Conservation (phyloP, 1,284 basidiomycete genomes). For the Cystobasidium sp. region DNA sequence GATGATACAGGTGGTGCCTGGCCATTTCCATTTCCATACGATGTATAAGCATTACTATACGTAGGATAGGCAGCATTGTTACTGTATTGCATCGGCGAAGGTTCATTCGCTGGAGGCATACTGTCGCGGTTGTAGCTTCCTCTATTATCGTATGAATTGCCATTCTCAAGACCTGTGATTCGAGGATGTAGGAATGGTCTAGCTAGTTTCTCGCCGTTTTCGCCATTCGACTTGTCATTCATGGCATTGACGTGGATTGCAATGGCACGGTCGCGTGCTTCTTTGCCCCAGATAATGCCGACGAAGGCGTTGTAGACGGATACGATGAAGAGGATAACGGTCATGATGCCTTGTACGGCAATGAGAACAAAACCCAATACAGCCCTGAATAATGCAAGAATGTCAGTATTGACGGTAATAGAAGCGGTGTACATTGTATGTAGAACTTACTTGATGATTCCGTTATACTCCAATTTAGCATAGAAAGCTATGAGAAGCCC, state of each 20-base stretch:
- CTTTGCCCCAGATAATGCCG: constrained; percentile 26
- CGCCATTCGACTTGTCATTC: constrained; percentile 24
- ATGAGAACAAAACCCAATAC: constrained; percentile 70
- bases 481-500: constrained; percentile 72
- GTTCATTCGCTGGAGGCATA: constrained; percentile 4
- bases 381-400: constrained; percentile 63
- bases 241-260: constrained; percentile 20
- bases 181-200: constrained; percentile 33
- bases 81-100: not conserved
- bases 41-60: not conserved
- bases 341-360: constrained; percentile 53
- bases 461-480: constrained; percentile 64
- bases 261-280: constrained; percentile 16
- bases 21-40: constrained; percentile 7
- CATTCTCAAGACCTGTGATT: constrained; percentile 10
- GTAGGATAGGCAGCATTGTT: not conserved
- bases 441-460: constrained; percentile 61
- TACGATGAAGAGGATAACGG: constrained; percentile 52
- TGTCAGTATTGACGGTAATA: not conserved
- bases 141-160: not conserved
- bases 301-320: constrained; percentile 34
- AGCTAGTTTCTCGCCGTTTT: constrained; percentile 15
- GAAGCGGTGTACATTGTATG: not conserved
- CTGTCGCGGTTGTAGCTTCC: not conserved
- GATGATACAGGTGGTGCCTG: constrained; percentile 29